Conservation (phyloP, 805 yeast species). For the Ogataea pilisensis region DNA sequence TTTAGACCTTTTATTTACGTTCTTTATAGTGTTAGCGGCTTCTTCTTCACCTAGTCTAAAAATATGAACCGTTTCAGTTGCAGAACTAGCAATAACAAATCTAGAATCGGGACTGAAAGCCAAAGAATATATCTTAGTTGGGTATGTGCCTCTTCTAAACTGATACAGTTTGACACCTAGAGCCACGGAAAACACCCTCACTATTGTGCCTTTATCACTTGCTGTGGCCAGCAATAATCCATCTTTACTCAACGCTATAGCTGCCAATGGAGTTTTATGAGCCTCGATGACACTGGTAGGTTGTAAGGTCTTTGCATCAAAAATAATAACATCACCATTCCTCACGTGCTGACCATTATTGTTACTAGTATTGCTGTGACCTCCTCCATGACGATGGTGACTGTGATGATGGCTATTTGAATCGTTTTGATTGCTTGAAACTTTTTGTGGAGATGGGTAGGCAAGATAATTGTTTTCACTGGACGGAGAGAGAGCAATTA, state of each 20-base stretch:
- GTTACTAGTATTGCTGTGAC: constrained; percentile 3
- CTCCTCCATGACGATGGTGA: not conserved
- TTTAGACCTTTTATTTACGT: constrained; percentile 14
- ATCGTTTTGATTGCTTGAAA: constrained; percentile 21
- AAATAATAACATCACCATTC: constrained; percentile 76
- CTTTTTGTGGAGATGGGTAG: constrained; percentile 73
- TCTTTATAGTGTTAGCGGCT: constrained; percentile 29
- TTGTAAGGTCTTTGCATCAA: constrained; percentile 70
- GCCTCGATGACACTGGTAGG: constrained; percentile 88
- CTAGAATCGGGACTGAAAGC: constrained; percentile 73
- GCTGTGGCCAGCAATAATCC: constrained; percentile 89
- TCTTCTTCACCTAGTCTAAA: constrained; percentile 63
- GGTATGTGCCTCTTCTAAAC: constrained; percentile 85
- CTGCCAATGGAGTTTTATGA: constrained; percentile 75
- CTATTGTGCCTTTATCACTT: constrained; percentile 85
- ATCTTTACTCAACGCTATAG: constrained; percentile 65
- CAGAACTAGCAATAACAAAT: constrained; percentile 77
- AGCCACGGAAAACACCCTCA: constrained; percentile 75
- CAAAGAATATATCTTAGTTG: constrained; percentile 78
- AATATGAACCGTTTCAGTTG: constrained; percentile 91
- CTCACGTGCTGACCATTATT: constrained; percentile 23
- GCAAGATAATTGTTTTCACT: constrained; percentile 55
- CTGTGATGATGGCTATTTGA: not conserved
- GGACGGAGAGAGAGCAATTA: constrained; percentile 57
- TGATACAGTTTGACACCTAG: constrained; percentile 70